These are phyloP conservation scores for Zopfia rhizophila DNA, from an alignment of 2,329 filamentous ascomycete species.

Conservation along the genomic window DNA sequence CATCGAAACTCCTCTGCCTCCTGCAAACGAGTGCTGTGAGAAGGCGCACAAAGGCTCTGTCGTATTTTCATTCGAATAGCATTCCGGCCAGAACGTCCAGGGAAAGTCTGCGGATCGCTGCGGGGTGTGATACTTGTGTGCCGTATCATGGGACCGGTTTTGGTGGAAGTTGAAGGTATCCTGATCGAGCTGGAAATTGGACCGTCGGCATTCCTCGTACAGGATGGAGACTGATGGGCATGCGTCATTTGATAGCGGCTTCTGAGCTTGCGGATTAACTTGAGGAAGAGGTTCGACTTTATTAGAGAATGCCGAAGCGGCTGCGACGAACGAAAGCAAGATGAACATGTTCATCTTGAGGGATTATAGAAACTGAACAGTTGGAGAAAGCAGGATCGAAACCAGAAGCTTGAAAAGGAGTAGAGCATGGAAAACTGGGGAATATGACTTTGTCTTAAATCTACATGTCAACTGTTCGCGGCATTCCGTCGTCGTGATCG, in stretches of 20 bases:
- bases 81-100: constrained; percentile 47
- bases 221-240: constrained; percentile 38
- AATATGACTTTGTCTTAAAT: neutral
- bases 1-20: constrained; percentile 45
- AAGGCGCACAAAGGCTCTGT: constrained; percentile 44
- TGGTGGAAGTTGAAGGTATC: constrained; percentile 24
- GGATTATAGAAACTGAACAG: neutral
- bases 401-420: neutral
- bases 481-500: no score
- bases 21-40: constrained; percentile 40
- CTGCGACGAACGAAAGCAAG: constrained; percentile 31
- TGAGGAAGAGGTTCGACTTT: constrained; percentile 31
- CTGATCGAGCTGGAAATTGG: constrained; percentile 16
- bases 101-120: constrained; percentile 38
- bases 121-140: constrained; percentile 33
- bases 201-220: constrained; percentile 36
- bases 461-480: neutral
- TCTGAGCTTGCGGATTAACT: no score
- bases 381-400: neutral
- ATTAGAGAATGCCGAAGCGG: constrained; percentile 32
- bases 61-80: constrained; percentile 38
- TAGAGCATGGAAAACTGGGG: neutral
- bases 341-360: constrained; percentile 34
- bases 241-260: constrained; percentile 32
- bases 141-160: constrained; percentile 34